Percentiles rank a stretch among this genome's conserved stretches.
These are phyloP conservation scores for Schizosaccharomyces lindneri DNA, from an alignment of 805 yeast species.

Conservation along the genomic window DNA sequence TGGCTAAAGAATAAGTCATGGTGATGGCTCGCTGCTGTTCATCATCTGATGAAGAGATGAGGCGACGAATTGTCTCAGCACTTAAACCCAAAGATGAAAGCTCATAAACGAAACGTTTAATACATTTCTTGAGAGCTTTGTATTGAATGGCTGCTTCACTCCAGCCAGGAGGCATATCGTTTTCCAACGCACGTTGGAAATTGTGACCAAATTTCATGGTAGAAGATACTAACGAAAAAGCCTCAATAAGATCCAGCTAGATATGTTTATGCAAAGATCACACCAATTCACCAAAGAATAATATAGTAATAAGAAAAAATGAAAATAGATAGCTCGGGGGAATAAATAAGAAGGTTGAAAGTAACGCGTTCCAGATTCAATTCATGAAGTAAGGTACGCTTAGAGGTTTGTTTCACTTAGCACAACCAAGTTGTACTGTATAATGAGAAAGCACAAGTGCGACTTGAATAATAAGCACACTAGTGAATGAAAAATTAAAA, in stretches of 20 bases:
- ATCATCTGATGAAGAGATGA: slow-evolving; percentile 9
- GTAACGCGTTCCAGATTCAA: too few species aligned
- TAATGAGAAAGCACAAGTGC: too few species aligned
- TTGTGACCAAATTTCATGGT: slow-evolving; percentile 59
- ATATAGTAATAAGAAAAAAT: too few species aligned
- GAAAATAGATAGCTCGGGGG: too few species aligned
- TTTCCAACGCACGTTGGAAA: slow-evolving; percentile 38
- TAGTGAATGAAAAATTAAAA: too few species aligned
- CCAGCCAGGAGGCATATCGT: slow-evolving; percentile 45
- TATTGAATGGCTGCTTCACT: slow-evolving; percentile 42
- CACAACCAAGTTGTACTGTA: too few species aligned
- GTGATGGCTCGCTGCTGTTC: not conserved
- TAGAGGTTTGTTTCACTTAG: too few species aligned
- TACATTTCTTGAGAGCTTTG: slow-evolving; percentile 42
- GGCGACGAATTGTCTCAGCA: slow-evolving; percentile 16
- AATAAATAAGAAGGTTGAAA: too few species aligned
- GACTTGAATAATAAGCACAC: too few species aligned
- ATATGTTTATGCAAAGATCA: too few species aligned
- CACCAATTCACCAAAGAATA: too few species aligned
- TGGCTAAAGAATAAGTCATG: not conserved
- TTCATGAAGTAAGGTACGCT: too few species aligned
- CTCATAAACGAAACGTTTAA: slow-evolving; percentile 39
- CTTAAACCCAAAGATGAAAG: slow-evolving; percentile 32
- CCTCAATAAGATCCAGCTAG: not conserved
- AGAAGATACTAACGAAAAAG: not conserved